Evolutionary conservation across 2,329 filamentous ascomycete species (phyloP), one percentile per base, ranked within the genome.

Genomic region (Diplodia mutila): DNA sequence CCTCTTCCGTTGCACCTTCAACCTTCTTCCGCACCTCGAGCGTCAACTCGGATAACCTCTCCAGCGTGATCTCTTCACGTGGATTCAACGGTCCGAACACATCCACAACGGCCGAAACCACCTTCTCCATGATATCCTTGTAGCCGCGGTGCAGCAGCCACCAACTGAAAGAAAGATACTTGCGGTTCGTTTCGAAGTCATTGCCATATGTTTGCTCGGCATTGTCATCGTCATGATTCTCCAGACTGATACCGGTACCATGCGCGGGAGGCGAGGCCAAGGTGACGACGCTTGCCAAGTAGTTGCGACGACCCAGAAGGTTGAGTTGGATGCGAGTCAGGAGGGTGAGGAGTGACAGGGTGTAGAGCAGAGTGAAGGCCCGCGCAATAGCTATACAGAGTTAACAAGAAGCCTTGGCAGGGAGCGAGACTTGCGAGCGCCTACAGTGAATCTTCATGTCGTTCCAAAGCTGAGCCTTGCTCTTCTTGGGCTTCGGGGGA

Each of bases 91-190:
- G 85, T n/a, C 93, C 92, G 78, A 97, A 98, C 27, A 94, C 91
- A 65, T 96, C 91, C 73, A 90, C 90, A 27, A 99, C 95, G 4
- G 93, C 93, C n/a, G 84, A 82, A 76, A 93, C 89, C 57, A 99
- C 94, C 70, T 90, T 91, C 67, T 88, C 84, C 85, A 93, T 90
- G 67, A 98, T 82, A 68, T 93, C 88, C 71, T 89, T 88, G 89
- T 93, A 98, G 52, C 95, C 95, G 71, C 89, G 88, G 80, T 99
- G 94, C 57, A 99, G 84, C 55, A 99, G 83, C 94, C 94, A 99
- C 95, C 95, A 99, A 80, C 93, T 97, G 78, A 98, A 97, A 49
- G 94, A 96, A 59, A 99, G 85, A 76, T 98, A 99, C 75, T 92
- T 91, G 73, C 94, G 87, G 80, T 99, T 99, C 39, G 93, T 97